phyloP scores from a whole-genome alignment of 2,329 filamentous ascomycete species.

The Aspergillus cejpii region DNA sequence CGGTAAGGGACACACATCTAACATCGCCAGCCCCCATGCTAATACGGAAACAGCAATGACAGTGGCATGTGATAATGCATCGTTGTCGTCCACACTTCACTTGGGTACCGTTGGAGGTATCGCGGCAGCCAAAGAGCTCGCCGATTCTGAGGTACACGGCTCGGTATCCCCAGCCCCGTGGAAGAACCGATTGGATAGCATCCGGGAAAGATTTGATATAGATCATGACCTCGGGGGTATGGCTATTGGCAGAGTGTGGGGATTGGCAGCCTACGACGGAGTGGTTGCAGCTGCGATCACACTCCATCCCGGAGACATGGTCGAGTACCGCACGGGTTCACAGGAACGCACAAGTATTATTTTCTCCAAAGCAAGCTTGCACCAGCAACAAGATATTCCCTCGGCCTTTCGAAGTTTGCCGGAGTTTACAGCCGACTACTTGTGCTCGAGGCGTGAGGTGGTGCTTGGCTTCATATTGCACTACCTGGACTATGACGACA shows the following conservation, averaged over 20 bases:
- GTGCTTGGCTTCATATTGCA: slow-evolving; percentile 27
- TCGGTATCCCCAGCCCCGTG: slow-evolving; percentile 19
- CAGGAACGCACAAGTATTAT: slow-evolving; percentile 41
- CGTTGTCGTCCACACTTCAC: slow-evolving; percentile 20
- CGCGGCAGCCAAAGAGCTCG: slow-evolving; percentile 14
- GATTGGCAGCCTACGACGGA: slow-evolving; percentile 46
- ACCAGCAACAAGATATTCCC: slow-evolving; percentile 5
- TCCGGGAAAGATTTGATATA: slow-evolving; percentile 43
- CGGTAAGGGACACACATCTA: slow-evolving; percentile 18
- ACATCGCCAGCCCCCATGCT: slow-evolving; percentile 5
- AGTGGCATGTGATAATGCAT: slow-evolving; percentile 9
- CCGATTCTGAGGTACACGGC: slow-evolving; percentile 4
- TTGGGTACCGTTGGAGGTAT: slow-evolving; percentile 28
- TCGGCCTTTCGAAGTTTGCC: slow-evolving; percentile 6
- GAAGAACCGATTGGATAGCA: slow-evolving; percentile 27
- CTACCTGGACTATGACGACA: slow-evolving; percentile 12
- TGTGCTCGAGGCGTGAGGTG: slow-evolving; percentile 17
- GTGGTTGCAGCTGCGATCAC: slow-evolving; percentile 47
- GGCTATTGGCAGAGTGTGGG: slow-evolving; percentile 49
- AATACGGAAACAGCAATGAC: slow-evolving; percentile 23
- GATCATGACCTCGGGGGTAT: slow-evolving; percentile 47
- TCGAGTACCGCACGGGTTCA: slow-evolving; percentile 49
- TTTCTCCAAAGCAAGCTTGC: slow-evolving; percentile 24
- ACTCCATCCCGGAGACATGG: slow-evolving; percentile 51
- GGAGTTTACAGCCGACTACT: slow-evolving; percentile 11